Conservation (phyloP, 2,329 filamentous ascomycete species). For the Hymenoscyphus repandus region DNA sequence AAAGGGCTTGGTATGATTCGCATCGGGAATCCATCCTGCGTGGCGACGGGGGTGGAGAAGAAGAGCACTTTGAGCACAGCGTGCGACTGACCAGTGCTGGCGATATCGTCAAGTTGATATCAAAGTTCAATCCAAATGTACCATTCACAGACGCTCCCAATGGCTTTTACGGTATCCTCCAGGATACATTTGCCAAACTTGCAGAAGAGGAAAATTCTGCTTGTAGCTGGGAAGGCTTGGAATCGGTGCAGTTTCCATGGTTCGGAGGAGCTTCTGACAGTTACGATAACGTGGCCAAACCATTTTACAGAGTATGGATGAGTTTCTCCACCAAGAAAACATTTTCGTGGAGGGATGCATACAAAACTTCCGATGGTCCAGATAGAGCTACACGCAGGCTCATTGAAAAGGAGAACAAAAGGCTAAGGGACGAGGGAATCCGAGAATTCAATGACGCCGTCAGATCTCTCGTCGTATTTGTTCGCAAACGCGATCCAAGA, state of each 20-base stretch:
- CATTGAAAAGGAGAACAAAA: slow-evolving; percentile 95
- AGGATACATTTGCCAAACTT: slow-evolving; percentile 73
- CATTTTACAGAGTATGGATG: slow-evolving; percentile 78
- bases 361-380: slow-evolving; percentile 77
- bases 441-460: slow-evolving; percentile 93
- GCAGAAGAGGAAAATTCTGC: slow-evolving; percentile 75
- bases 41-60: slow-evolving; percentile 35
- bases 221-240: slow-evolving; percentile 60
- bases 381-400: slow-evolving; percentile 75
- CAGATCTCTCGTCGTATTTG: slow-evolving; percentile 77
- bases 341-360: slow-evolving; percentile 86
- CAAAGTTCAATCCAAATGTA: slow-evolving; percentile 71
- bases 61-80: slow-evolving; percentile 58
- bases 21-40: slow-evolving; percentile 81
- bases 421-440: slow-evolving; percentile 72
- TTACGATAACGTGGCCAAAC: slow-evolving; percentile 70
- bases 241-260: slow-evolving; percentile 65
- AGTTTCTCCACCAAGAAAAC: slow-evolving; percentile 79
- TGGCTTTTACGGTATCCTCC: slow-evolving; percentile 80
- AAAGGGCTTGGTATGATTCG: slow-evolving; percentile 96
- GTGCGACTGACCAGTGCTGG: slow-evolving; percentile 73
- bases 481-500: slow-evolving; percentile 84
- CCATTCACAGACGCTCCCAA: slow-evolving; percentile 74
- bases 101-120: slow-evolving; percentile 72
- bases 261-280: slow-evolving; percentile 74